Base-by-base conservation (phyloP, 2,329 filamentous ascomycete genomes). In the Penicillium expansum region DNA sequence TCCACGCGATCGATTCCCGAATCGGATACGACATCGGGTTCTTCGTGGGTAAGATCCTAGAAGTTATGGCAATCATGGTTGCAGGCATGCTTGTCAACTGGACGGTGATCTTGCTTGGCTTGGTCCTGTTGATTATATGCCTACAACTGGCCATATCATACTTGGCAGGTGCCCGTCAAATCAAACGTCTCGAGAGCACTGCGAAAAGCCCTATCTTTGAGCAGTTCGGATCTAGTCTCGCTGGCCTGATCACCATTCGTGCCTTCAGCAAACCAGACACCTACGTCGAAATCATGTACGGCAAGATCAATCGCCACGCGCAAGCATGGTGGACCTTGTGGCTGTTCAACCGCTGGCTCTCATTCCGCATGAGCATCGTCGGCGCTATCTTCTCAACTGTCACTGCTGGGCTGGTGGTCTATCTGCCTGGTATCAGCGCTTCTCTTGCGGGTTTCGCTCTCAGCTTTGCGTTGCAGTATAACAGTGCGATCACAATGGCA, bases 121-220 rank as follows among this genome's bases (percentile, higher is more conserved):
- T 80, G 5, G 57, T 84, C 5, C 77, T 92, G 1, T 74, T 91
- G 1, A 60, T 75, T 0, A 71, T 87, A 10, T 86, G 83, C 60
- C 67, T 83, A 10, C 62, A 55, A 18, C 44, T n/a, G 72, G 60
- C 56, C 18, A 24, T 60, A 9, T 82, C 58, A 82, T 94, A 90
- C 67, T 79, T 94, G 6, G 75, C 82, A n/a, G 89, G 83, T 1
- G 89, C 89, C 0, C 81, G 90, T 38, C 89, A 91, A 32, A 81
- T 89, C 59, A 93, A 92, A 75, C 82, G 90, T 5, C 81, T 93
- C 1, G 90, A 93, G 71, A 90, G 86, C 62, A 90, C 83, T 3
- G 83, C 85, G 54, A 92, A 91, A 72, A 90, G 86, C 0, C 90
- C 90, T 0, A 85, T 93, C 1, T 92, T 91, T 64, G 90, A 93